Percentiles rank a stretch among this genome's conserved stretches.
phyloP scores from a whole-genome alignment of 2,329 filamentous ascomycete species.

The Sphaerulina populicola region DNA sequence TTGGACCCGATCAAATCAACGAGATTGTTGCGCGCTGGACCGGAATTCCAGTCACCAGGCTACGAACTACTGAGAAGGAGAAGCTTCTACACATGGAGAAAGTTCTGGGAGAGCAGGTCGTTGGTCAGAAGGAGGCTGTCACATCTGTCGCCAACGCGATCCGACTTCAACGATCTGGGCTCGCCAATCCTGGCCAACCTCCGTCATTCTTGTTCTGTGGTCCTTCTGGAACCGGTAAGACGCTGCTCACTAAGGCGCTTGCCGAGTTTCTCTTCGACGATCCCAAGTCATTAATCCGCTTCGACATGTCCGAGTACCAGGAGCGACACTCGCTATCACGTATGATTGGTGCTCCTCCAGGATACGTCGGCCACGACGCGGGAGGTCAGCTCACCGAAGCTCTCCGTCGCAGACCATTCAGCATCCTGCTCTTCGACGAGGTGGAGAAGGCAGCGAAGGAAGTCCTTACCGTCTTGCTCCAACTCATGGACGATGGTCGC shows the following conservation, averaged over 20 bases:
- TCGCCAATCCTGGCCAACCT: slow-evolving; percentile 91
- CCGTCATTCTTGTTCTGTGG: slow-evolving; percentile 98
- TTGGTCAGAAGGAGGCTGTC: slow-evolving; percentile 92
- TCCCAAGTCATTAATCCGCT: slow-evolving; percentile 92
- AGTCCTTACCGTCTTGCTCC: slow-evolving; percentile 89
- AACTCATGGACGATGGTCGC: slow-evolving; percentile 97
- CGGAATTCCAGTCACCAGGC: slow-evolving; percentile 90
- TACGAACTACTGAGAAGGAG: slow-evolving; percentile 94
- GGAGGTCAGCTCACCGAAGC: slow-evolving; percentile 94
- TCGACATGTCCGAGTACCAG: slow-evolving; percentile 99
- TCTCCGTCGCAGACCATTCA: slow-evolving; percentile 89
- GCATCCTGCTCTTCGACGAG: slow-evolving; percentile 94
- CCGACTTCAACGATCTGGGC: slow-evolving; percentile 84
- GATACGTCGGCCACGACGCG: slow-evolving; percentile 93
- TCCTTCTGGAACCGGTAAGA: slow-evolving; percentile 97
- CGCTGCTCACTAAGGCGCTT: slow-evolving; percentile 87
- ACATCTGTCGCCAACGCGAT: slow-evolving; percentile 91
- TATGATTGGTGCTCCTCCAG: slow-evolving; percentile 95
- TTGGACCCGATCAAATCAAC: slow-evolving; percentile 97
- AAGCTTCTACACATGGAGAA: slow-evolving; percentile 98
- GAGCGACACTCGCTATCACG: slow-evolving; percentile 89
- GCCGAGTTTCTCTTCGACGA: slow-evolving; percentile 98
- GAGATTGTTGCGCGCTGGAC: slow-evolving; percentile 97
- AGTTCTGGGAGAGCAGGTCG: slow-evolving; percentile 70
- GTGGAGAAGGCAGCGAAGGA: slow-evolving; percentile 99